Evolutionary conservation across 2,329 filamentous ascomycete species (phyloP), one percentile per base, ranked within the genome.

Genomic region (Pseudomassariella vexata): DNA sequence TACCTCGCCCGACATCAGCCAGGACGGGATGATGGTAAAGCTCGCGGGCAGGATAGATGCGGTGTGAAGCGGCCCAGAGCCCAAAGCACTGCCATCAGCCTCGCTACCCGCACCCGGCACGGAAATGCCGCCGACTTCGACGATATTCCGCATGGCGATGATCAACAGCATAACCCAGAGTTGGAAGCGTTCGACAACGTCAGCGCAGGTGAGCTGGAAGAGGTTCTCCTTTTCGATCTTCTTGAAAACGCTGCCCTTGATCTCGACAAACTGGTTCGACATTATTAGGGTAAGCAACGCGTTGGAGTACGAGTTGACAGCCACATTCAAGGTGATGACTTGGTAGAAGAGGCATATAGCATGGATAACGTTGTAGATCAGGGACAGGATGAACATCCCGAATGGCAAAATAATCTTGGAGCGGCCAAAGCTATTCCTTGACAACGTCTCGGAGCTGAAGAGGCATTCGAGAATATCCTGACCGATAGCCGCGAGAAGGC

Each of bases 251-350:
- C 89, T 94, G 39, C 86, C 86, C 54, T 98, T 98, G 68, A 98
- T 95, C 62, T 98, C 92, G 25, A 98, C 92, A 49, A 98, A 98
- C 53, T 98, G 94, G 52, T 96, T 98, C 6, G 89, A 95, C 54
- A 98, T 77, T 2, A 98, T 69, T 1, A 98, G 73, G 0, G 92
- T 95, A 20, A 98, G 70, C 5, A 98, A 68, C 0, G 92, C 90
- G 52, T 98, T 98, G 0, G 89, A 95, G 59, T 98, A 98, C 0
- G 90, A 95, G 59, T 98, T 98, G 47, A 98, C 90, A 1, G 92
- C 92, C 4, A 98, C 94, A 42, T 98, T 98, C 33, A 98, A 73
- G 0, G 92, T 94, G 47, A 98, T 94, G 45, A 96, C 90, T 52
- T 98, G 92, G 56, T 95, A 96, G 59, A 98, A 96, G 1, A 98